Percentiles rank a stretch among this genome's conserved stretches.
Evolutionary conservation across 78 protist species (phyloP).

Genomic region (Diacronema lutheri): DNA sequence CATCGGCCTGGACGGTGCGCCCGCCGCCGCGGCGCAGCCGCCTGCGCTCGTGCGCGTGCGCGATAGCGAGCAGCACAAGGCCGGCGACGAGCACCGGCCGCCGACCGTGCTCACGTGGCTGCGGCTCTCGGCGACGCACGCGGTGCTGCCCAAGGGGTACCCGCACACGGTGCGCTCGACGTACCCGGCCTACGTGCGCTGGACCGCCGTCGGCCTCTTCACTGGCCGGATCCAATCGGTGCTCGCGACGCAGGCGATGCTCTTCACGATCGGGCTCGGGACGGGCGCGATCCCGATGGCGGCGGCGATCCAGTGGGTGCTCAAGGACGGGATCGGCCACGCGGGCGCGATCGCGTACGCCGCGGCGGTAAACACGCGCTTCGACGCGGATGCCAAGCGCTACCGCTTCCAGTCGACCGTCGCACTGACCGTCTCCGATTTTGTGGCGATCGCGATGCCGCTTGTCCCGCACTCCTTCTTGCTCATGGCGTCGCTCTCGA

Average conservation of each 20-base stretch:
- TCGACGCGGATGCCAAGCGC: conserved; percentile 55
- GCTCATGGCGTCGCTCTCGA: conserved; percentile 30
- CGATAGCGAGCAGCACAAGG: too few species aligned
- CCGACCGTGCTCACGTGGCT: too few species aligned
- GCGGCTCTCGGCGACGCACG: not conserved
- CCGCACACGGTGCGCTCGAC: not conserved
- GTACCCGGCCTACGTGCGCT: conserved; percentile 18
- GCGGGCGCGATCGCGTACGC: conserved; percentile 53
- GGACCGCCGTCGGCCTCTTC: not conserved
- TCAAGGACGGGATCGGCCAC: conserved; percentile 69
- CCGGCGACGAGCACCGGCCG: too few species aligned
- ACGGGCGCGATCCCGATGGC: conserved; percentile 58
- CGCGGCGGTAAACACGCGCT: not conserved
- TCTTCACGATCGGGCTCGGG: conserved; percentile 56
- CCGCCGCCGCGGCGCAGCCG: too few species aligned
- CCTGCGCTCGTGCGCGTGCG: too few species aligned
- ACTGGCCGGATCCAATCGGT: conserved; percentile 25
- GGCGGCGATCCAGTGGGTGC: conserved; percentile 54
- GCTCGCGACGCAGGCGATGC: conserved; percentile 48
- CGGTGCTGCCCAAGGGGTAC: conserved; percentile 20
- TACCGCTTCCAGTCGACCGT: conserved; percentile 22
- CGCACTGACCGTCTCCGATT: not conserved
- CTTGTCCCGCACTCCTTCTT: conserved; percentile 44
- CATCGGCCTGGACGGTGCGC: too few species aligned
- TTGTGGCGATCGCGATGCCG: conserved; percentile 37